phyloP scores from a whole-genome alignment of 257 asterid species.

The Thymus quinquecostatus region DNA sequence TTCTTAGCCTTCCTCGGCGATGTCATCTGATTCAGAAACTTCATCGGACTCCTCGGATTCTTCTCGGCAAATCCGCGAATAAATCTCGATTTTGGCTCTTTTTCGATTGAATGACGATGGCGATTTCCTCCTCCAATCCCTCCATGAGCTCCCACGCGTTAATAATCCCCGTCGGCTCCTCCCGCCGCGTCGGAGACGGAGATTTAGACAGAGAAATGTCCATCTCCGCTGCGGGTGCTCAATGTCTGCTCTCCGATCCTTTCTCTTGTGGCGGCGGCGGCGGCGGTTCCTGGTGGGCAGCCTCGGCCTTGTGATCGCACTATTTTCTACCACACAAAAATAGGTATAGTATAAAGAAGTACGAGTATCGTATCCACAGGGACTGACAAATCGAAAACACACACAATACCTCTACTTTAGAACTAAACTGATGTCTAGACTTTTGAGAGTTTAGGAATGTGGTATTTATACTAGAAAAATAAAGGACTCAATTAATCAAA shows the following conservation, averaged over 20 bases:
- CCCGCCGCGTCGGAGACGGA: constrained; percentile 42
- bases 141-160: constrained; percentile 96
- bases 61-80: constrained; percentile 45
- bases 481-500: too few relatives aligned
- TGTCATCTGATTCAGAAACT: constrained; percentile 65
- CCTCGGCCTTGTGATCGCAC: neutral
- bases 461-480: too few relatives aligned
- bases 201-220: constrained; percentile 16
- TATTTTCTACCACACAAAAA: too few relatives aligned
- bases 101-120: constrained; percentile 40
- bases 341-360: too few relatives aligned
- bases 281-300: neutral
- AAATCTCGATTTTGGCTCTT: constrained; percentile 62
- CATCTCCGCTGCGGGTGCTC: constrained; percentile 38
- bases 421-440: too few relatives aligned
- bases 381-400: too few relatives aligned
- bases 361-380: too few relatives aligned
- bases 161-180: constrained; percentile 69
- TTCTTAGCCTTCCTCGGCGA: constrained; percentile 71
- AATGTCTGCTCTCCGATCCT: constrained; percentile 19
- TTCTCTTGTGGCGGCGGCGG: neutral
- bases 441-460: too few relatives aligned
- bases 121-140: constrained; percentile 74
- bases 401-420: too few relatives aligned
- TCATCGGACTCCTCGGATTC: constrained; percentile 69